Conservation (phyloP, 2,329 filamentous ascomycete genomes). For the Scleromitrula shiraiana region DNA sequence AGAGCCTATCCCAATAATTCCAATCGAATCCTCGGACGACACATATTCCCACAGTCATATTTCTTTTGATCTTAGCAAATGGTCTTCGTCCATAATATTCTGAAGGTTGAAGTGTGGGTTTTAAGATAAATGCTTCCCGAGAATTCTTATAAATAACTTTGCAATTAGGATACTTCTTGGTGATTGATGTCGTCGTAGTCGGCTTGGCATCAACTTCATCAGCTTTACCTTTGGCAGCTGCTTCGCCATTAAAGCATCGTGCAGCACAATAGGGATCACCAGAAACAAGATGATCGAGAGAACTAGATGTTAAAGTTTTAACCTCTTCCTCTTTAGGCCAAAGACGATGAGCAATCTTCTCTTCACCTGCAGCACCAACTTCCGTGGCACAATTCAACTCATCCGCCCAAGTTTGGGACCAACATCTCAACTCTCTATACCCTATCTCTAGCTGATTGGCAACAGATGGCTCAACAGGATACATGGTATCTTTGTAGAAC, state of each 20-base stretch:
- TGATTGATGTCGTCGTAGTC: conserved; percentile 19
- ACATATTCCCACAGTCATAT: conserved; percentile 71
- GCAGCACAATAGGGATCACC: conserved; percentile 52
- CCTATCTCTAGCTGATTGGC: conserved; percentile 92
- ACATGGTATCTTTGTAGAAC: conserved; percentile 96
- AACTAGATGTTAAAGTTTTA: conserved; percentile 27
- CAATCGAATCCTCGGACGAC: conserved; percentile 88
- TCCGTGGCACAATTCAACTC: conserved; percentile 86
- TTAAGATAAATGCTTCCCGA: conserved; percentile 72
- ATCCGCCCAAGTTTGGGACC: conserved; percentile 88
- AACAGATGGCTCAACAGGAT: conserved; percentile 74
- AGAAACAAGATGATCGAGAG: conserved; percentile 14
- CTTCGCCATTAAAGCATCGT: conserved; percentile 51
- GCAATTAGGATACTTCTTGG: conserved; percentile 60
- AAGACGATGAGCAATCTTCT: conserved; percentile 73
- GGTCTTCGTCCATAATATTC: conserved; percentile 76
- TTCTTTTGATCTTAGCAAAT: conserved; percentile 71
- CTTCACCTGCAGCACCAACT: conserved; percentile 80
- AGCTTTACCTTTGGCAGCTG: conserved; percentile 45
- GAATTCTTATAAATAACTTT: conserved; percentile 82
- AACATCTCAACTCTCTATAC: conserved; percentile 77
- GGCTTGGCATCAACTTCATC: conserved; percentile 16
- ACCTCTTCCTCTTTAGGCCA: conserved; percentile 58
- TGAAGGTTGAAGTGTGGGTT: conserved; percentile 77
- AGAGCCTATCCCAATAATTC: conserved; percentile 63